phyloP scores from a whole-genome alignment of 306 rosid species.

The Adenanthera pavonina region DNA sequence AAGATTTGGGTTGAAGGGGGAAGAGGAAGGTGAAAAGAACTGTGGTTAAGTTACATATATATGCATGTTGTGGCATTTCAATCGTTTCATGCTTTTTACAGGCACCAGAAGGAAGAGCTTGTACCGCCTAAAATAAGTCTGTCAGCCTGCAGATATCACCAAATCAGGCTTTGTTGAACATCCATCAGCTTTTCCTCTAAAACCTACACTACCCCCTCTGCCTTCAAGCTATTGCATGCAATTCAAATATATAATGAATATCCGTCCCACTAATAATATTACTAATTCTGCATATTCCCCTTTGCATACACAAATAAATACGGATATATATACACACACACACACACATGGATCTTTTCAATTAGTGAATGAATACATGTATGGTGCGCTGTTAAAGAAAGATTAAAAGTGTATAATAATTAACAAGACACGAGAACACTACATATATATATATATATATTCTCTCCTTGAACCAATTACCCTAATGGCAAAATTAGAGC shows the following conservation, averaged over 20 bases:
- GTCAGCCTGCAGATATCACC: conserved; percentile 22
- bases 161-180: conserved; percentile 47
- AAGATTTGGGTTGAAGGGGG: not conserved
- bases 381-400: not conserved
- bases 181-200: conserved; percentile 41
- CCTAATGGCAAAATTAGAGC: too few species aligned
- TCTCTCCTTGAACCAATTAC: too few species aligned
- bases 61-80: conserved; percentile 47
- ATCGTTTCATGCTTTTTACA: conserved; percentile 42
- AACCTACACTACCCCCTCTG: conserved; percentile 33
- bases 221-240: conserved; percentile 34
- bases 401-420: too few species aligned
- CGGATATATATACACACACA: too few species aligned
- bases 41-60: conserved; percentile 13
- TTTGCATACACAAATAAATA: conserved; percentile 18
- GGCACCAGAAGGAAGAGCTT: conserved; percentile 35
- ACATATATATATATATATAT: too few species aligned
- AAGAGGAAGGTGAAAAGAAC: not conserved
- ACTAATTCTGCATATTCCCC: not conserved
- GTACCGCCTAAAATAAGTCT: conserved; percentile 12
- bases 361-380: too few species aligned
- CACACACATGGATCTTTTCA: too few species aligned
- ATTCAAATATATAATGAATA: conserved; percentile 30
- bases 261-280: not conserved
- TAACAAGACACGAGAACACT: too few species aligned